Evolutionary conservation across 495 filamentous ascomycete species (phyloP).

Genomic region (Lentithecium fluviatile): DNA sequence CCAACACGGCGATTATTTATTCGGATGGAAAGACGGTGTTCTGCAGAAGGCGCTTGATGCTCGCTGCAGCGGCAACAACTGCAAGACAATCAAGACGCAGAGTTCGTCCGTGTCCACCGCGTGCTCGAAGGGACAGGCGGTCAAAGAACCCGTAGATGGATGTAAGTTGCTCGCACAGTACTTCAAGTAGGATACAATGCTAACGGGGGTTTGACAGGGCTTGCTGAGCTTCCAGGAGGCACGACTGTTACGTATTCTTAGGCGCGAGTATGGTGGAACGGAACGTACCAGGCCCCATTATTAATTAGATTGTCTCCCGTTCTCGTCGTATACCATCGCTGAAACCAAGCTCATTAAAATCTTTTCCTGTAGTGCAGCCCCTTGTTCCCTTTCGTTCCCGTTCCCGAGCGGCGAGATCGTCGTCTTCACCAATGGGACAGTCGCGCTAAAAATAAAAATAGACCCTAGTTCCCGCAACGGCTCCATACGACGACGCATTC

Average conservation of each 20-base stretch:
- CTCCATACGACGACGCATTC: neutral
- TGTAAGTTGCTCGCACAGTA: conserved; percentile 33
- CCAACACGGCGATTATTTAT: conserved; percentile 51
- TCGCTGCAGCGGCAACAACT: conserved; percentile 47
- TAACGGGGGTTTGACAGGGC: conserved; percentile 9
- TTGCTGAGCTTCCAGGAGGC: conserved; percentile 25
- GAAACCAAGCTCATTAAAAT: too few relatives aligned
- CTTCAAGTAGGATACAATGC: neutral
- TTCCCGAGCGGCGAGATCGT: too few relatives aligned
- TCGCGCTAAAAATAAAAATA: neutral
- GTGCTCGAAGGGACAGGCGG: conserved; percentile 42
- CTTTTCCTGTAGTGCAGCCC: too few relatives aligned
- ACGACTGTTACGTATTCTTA: conserved; percentile 25
- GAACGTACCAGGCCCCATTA: too few relatives aligned
- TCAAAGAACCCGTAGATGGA: conserved; percentile 46
- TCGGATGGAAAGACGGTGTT: conserved; percentile 50
- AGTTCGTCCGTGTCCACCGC: conserved; percentile 40
- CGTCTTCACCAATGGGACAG: too few relatives aligned
- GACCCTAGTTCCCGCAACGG: neutral
- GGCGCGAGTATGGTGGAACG: neutral
- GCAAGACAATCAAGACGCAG: conserved; percentile 46
- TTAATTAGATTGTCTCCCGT: too few relatives aligned
- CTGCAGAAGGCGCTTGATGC: conserved; percentile 52
- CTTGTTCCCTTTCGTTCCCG: too few relatives aligned
- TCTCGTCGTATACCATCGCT: too few relatives aligned